phyloP scores from a whole-genome alignment of 768 basidiomycete species.

The Lactarius akahatsu region DNA sequence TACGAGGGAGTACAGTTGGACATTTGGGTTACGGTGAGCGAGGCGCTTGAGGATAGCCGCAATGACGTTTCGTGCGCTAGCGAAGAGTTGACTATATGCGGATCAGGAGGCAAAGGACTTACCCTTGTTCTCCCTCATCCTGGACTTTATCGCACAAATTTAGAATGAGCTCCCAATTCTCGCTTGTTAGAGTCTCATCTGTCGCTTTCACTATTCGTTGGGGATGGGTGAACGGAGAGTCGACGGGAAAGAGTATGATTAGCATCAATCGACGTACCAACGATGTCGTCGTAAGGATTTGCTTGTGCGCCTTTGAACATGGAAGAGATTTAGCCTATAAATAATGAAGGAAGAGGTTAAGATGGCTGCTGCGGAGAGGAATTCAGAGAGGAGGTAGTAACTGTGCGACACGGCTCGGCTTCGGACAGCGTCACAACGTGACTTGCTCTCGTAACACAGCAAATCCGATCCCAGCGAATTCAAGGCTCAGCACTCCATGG shows the following conservation, averaged over 20 bases:
- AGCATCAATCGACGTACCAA: slow-evolving; percentile 52
- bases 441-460: background rate
- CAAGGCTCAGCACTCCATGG: too few relatives aligned
- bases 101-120: slow-evolving; percentile 31
- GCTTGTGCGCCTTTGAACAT: slow-evolving; percentile 68
- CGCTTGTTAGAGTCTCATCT: slow-evolving; percentile 92
- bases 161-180: slow-evolving; percentile 94
- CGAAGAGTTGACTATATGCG: slow-evolving; percentile 13
- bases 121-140: slow-evolving; percentile 89
- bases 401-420: background rate
- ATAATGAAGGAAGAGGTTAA: background rate
- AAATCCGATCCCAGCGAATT: too few relatives aligned
- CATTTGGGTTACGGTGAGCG: slow-evolving; percentile 92
- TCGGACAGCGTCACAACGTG: background rate
- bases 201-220: slow-evolving; percentile 77
- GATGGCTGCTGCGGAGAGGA: slow-evolving; percentile 13
- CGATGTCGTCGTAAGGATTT: slow-evolving; percentile 86
- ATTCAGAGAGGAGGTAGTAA: background rate
- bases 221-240: slow-evolving; percentile 12
- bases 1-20: slow-evolving; percentile 90
- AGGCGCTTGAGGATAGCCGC: slow-evolving; percentile 86
- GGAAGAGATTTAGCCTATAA: background rate
- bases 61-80: slow-evolving; percentile 85
- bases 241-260: background rate
- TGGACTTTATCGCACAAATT: slow-evolving; percentile 95